Evolutionary conservation across 1,284 basidiomycete genomes (phyloP).

Genomic region (Melampsora americana): DNA sequence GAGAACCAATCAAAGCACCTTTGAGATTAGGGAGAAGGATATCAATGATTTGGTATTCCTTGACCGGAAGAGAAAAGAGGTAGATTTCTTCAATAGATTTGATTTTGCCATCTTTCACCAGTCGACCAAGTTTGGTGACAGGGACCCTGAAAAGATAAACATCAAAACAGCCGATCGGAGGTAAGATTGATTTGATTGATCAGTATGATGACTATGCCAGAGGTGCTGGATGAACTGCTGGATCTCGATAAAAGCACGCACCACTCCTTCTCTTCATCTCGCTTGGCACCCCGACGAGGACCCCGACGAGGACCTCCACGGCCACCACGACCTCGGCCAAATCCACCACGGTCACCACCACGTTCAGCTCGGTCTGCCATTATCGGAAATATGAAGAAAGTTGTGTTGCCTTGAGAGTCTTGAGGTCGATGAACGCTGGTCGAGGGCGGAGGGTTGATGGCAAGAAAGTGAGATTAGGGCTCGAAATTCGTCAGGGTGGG

Average conservation of each 20-base stretch:
- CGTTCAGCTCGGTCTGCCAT: conserved; percentile 33
- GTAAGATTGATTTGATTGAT: too few species aligned
- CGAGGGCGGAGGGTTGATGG: too few species aligned
- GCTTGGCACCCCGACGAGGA: conserved; percentile 89
- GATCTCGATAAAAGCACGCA: conserved; percentile 57
- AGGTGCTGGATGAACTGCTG: not conserved
- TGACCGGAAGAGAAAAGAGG: conserved; percentile 98
- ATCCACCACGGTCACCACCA: conserved; percentile 34
- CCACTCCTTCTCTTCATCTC: conserved; percentile 99
- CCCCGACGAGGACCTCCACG: conserved; percentile 77
- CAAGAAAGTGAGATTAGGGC: not conserved
- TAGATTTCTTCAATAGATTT: conserved; percentile 99
- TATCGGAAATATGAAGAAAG: not conserved
- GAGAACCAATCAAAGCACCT: conserved; percentile 54
- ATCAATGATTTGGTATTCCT: conserved; percentile 98
- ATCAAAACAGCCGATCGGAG: not conserved
- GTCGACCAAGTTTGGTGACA: conserved; percentile 97
- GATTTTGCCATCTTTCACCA: conserved; percentile 99
- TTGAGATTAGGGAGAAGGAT: conserved; percentile 95
- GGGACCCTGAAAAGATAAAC: conserved; percentile 72
- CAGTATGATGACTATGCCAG: not conserved
- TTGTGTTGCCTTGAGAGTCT: not conserved
- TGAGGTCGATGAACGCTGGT: too few species aligned
- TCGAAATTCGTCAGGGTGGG: not conserved
- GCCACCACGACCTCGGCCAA: conserved; percentile 55